Conservation (phyloP, 1,284 basidiomycete species). For the Trametes pubescens region DNA sequence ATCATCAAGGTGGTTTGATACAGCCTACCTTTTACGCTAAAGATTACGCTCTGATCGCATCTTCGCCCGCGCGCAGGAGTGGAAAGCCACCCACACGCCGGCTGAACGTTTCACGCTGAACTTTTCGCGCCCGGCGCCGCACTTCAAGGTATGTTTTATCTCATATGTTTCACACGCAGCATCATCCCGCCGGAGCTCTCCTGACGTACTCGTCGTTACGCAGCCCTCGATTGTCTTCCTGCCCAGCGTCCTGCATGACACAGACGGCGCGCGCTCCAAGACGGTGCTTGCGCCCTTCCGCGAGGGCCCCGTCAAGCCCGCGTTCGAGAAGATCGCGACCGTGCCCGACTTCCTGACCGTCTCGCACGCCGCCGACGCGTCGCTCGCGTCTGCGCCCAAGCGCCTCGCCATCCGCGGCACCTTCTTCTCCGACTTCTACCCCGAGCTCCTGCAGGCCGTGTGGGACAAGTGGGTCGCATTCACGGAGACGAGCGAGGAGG, state of each 20-base stretch:
- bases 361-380: slow-evolving; percentile 37
- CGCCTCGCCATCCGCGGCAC: slow-evolving; percentile 37
- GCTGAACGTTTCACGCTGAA: slow-evolving; percentile 31
- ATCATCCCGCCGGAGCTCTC: not conserved
- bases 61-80: slow-evolving; percentile 22
- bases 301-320: slow-evolving; percentile 27
- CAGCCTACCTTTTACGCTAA: not conserved
- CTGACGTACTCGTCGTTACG: not conserved
- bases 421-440: slow-evolving; percentile 31
- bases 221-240: slow-evolving; percentile 38
- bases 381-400: slow-evolving; percentile 27
- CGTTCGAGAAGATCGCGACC: slow-evolving; percentile 26
- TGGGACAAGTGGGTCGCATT: slow-evolving; percentile 36
- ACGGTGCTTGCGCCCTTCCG: slow-evolving; percentile 38
- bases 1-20: slow-evolving; percentile 23
- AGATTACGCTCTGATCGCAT: not conserved
- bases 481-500: slow-evolving; percentile 36
- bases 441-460: slow-evolving; percentile 31
- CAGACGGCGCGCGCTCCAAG: slow-evolving; percentile 40
- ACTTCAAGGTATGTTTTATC: slow-evolving; percentile 32
- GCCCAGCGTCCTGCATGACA: slow-evolving; percentile 38
- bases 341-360: slow-evolving; percentile 29
- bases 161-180: not conserved
- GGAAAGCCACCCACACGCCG: slow-evolving; percentile 26
- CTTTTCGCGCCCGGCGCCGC: slow-evolving; percentile 36